Percentiles rank a stretch among this genome's conserved stretches.
Evolutionary conservation across 192 early-diverging fungal genomes (phyloP).

Genomic region (Mortierella alpina): DNA sequence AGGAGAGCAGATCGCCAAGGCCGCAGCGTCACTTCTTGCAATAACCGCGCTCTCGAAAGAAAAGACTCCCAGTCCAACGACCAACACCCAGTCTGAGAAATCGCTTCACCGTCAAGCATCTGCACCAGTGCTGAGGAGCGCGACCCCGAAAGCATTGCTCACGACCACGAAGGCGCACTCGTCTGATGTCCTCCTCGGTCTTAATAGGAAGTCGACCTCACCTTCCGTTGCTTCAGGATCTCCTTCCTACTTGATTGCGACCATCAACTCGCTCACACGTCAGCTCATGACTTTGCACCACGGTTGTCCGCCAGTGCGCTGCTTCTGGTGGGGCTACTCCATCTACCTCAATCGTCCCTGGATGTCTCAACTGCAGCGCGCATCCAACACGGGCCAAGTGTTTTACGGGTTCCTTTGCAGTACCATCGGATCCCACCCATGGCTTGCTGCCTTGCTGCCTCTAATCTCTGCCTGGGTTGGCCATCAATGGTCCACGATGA

Average conservation of each 20-base stretch:
- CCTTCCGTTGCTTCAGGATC: not conserved
- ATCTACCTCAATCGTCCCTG: conserved; percentile 54
- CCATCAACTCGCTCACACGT: conserved; percentile 22
- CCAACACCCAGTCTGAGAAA: not conserved
- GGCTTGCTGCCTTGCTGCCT: conserved; percentile 28
- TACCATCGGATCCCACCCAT: conserved; percentile 18
- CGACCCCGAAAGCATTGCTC: conserved; percentile 10
- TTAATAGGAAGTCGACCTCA: not conserved
- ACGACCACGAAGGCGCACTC: conserved; percentile 11
- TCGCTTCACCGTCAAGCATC: conserved; percentile 15
- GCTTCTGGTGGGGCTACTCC: conserved; percentile 58
- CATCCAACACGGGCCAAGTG: conserved; percentile 37
- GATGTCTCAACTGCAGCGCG: conserved; percentile 47
- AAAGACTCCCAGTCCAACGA: conserved; percentile 1
- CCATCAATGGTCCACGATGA: conserved; percentile 54
- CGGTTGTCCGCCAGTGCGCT: conserved; percentile 16
- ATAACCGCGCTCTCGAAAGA: conserved; percentile 8
- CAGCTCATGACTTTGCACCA: conserved; percentile 11
- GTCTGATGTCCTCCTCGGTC: not conserved
- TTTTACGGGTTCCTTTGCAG: conserved; percentile 49
- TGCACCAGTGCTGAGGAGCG: conserved; percentile 11
- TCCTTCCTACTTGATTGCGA: conserved; percentile 13
- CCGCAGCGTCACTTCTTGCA: conserved; percentile 26
- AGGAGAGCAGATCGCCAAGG: conserved; percentile 36
- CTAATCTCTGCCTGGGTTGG: conserved; percentile 58